Evolutionary conservation across 352 stramenopile species (phyloP).

Genomic region (Detonula confervacea): DNA sequence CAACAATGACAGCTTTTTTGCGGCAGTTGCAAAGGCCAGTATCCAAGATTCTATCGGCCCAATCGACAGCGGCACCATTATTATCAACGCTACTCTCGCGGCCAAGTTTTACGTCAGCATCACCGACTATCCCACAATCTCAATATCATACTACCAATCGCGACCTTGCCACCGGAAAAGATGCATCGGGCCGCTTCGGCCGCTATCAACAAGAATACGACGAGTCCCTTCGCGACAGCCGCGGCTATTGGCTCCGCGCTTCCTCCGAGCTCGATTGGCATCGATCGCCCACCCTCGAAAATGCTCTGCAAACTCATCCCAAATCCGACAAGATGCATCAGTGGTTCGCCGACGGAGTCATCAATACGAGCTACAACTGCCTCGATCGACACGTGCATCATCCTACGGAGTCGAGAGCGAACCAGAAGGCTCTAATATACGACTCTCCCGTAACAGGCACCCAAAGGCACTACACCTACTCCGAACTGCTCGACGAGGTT

Average conservation of each 20-base stretch:
- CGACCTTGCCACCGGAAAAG: neutral
- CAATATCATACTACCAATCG: neutral
- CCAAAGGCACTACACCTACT: constrained; percentile 92
- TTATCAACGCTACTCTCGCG: neutral
- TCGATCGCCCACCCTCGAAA: constrained; percentile 36
- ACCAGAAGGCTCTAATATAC: constrained; percentile 89
- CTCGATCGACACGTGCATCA: constrained; percentile 90
- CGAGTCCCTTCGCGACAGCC: constrained; percentile 41
- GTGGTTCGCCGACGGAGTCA: constrained; percentile 28
- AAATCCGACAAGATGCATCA: constrained; percentile 69
- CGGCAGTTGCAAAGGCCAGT: neutral
- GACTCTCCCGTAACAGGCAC: too few species aligned
- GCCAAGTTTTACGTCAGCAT: too few species aligned
- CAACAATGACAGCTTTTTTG: too few species aligned
- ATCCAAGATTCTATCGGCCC: neutral
- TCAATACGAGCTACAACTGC: constrained; percentile 29
- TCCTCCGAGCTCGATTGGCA: constrained; percentile 52
- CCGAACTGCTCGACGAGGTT: constrained; percentile 90
- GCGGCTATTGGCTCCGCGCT: constrained; percentile 54
- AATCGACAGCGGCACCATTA: neutral
- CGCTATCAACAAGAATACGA: constrained; percentile 53
- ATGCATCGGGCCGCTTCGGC: constrained; percentile 21
- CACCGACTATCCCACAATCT: too few species aligned
- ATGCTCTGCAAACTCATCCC: constrained; percentile 26
- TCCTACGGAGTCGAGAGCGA: constrained; percentile 90